Evolutionary conservation across 1,139 yeast genomes (phyloP).

Genomic region (Hyphopichia buzzinii): DNA sequence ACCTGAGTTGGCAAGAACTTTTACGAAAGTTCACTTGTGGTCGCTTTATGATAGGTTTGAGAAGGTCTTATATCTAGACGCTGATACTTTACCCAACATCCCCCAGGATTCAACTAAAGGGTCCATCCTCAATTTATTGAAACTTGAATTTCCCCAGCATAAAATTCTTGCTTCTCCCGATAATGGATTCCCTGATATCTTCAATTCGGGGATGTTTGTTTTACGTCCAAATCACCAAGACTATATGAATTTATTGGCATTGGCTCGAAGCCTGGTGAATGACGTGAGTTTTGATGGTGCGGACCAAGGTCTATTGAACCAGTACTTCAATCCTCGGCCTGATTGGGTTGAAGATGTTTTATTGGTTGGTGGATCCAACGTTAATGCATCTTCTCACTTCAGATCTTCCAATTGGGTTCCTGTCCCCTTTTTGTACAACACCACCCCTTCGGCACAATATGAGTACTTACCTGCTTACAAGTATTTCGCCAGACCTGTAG

Average conservation of each 20-base stretch:
- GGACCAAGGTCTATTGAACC: conserved; percentile 90
- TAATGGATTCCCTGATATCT: conserved; percentile 93
- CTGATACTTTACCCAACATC: conserved; percentile 70
- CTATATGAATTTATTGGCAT: conserved; percentile 41
- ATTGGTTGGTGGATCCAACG: conserved; percentile 6
- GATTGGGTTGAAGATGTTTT: conserved; percentile 37
- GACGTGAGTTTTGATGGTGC: conserved; percentile 83
- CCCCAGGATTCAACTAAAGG: conserved; percentile 30
- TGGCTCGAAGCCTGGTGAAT: conserved; percentile 25
- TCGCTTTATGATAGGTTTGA: conserved; percentile 51
- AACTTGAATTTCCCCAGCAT: conserved; percentile 29
- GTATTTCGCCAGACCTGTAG: conserved; percentile 40
- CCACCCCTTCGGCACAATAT: conserved; percentile 79
- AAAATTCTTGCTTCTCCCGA: conserved; percentile 81
- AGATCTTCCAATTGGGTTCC: conserved; percentile 54
- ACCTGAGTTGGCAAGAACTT: conserved; percentile 71
- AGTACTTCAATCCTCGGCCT: conserved; percentile 58
- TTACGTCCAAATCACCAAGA: conserved; percentile 55
- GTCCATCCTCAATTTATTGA: conserved; percentile 32
- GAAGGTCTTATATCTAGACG: conserved; percentile 71
- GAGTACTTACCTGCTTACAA: conserved; percentile 80
- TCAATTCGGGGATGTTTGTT: conserved; percentile 84
- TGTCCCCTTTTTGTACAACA: conserved; percentile 80
- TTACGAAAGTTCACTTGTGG: conserved; percentile 78
- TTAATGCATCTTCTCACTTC: conserved; percentile 6